A percentile compares a stretch with the other conserved stretches of the same genome.
These are phyloP conservation scores for Alnus glutinosa DNA, from an alignment of 306 rosid species.

Conservation along the genomic window DNA sequence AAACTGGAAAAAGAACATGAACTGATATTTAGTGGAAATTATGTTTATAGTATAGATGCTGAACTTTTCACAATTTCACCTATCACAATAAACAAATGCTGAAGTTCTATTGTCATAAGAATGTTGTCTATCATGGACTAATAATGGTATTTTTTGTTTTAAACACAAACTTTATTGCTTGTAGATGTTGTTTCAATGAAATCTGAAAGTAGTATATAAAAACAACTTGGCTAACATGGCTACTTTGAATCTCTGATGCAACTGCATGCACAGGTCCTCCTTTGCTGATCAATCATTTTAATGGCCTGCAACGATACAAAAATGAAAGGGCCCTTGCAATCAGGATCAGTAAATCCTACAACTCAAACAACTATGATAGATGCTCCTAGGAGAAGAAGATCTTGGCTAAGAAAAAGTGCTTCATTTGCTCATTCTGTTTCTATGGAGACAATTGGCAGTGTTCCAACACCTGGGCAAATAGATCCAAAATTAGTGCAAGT, in stretches of 20 bases:
- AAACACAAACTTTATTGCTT: not conserved
- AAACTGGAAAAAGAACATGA: too few relatives aligned
- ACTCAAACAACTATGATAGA: slow-evolving; percentile 23
- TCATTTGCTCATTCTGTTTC: slow-evolving; percentile 36
- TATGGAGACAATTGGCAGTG: not conserved
- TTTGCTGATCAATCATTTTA: slow-evolving; percentile 19
- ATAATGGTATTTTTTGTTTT: too few relatives aligned
- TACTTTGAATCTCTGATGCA: slow-evolving; percentile 16
- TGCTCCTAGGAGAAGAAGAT: slow-evolving; percentile 37
- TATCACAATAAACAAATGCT: too few relatives aligned
- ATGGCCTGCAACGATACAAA: slow-evolving; percentile 50
- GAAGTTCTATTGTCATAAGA: too few relatives aligned
- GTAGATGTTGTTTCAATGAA: not conserved
- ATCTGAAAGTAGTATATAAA: not conserved
- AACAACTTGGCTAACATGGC: too few relatives aligned
- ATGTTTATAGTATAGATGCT: too few relatives aligned
- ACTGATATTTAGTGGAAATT: too few relatives aligned
- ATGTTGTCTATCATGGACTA: too few relatives aligned
- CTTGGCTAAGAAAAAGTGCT: slow-evolving; percentile 55
- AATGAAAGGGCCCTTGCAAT: slow-evolving; percentile 45
- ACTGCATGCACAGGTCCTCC: slow-evolving; percentile 33
- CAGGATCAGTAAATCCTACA: slow-evolving; percentile 15
- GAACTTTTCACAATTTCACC: too few relatives aligned
- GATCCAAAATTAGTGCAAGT: slow-evolving; percentile 35
- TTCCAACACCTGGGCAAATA: slow-evolving; percentile 30